A percentile compares a stretch with the other conserved stretches of the same genome.
Conservation (phyloP, 202 grass and related monocot genomes). For the Carex arenaria region DNA sequence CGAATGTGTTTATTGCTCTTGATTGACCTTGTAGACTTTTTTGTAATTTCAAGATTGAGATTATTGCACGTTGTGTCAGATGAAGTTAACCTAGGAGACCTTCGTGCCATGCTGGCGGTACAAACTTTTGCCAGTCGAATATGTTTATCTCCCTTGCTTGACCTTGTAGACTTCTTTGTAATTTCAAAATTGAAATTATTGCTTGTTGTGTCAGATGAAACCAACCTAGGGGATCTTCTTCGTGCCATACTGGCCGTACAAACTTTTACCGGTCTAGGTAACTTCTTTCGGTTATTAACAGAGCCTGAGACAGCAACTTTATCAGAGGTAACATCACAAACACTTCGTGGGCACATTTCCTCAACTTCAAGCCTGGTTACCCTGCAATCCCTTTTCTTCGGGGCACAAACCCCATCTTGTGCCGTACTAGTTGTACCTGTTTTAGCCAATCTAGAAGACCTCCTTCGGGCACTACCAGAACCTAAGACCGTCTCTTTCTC, state of each 20-base stretch:
- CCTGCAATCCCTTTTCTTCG: neutral
- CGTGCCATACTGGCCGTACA: neutral
- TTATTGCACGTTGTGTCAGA: neutral
- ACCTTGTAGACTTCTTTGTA: neutral
- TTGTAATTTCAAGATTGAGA: neutral
- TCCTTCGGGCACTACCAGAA: constrained; percentile 21
- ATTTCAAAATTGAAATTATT: neutral
- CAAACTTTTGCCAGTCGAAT: too few species aligned
- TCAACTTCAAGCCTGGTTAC: neutral
- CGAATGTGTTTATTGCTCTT: neutral
- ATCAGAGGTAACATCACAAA: neutral
- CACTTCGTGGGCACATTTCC: neutral
- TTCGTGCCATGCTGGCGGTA: neutral
- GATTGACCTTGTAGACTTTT: neutral
- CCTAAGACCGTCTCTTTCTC: constrained; percentile 18
- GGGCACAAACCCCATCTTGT: constrained; percentile 20
- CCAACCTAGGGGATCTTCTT: constrained; percentile 1
- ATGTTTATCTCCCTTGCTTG: neutral
- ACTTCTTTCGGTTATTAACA: neutral
- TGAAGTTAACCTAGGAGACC: constrained; percentile 5
- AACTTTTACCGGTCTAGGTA: neutral
- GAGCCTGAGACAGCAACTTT: neutral
- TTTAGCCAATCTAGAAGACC: constrained; percentile 10
- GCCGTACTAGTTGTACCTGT: neutral
- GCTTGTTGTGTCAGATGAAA: neutral